Percentiles rank a stretch among this genome's conserved stretches.
These are phyloP conservation scores for Apiospora sp. DNA, from an alignment of 2,329 filamentous ascomycete species.

Conservation along the genomic window DNA sequence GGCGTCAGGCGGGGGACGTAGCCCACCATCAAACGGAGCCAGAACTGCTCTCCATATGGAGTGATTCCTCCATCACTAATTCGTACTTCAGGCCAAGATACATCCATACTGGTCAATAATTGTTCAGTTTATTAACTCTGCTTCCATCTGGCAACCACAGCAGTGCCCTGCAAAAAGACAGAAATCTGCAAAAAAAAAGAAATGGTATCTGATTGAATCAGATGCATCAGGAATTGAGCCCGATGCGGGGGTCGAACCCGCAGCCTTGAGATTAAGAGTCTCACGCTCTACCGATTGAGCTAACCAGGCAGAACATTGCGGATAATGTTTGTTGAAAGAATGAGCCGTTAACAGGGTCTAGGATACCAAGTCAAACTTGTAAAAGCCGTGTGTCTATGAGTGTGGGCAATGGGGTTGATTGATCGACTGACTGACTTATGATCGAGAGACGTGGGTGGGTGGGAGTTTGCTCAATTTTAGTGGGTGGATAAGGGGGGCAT, in stretches of 20 bases:
- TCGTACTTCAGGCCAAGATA: no score
- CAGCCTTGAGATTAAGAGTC: slow-evolving; percentile 62
- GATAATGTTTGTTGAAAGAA: not conserved
- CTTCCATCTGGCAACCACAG: no score
- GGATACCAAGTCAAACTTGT: not conserved
- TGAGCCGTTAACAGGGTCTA: not conserved
- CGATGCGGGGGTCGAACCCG: slow-evolving; percentile 51
- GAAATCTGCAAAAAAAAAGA: not conserved
- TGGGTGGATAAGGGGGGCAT: not conserved
- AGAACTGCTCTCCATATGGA: no score
- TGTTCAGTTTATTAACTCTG: no score
- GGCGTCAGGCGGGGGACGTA: no score
- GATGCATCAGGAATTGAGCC: slow-evolving; percentile 44
- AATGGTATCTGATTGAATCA: not conserved
- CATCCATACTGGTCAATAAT: no score
- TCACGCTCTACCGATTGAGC: slow-evolving; percentile 78
- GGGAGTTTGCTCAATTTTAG: not conserved
- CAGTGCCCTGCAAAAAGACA: not conserved
- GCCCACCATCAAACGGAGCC: no score
- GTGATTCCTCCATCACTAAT: no score
- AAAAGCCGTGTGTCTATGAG: not conserved
- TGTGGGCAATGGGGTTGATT: not conserved
- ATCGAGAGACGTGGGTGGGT: not conserved
- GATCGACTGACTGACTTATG: not conserved
- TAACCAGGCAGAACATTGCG: slow-evolving; percentile 51